These are phyloP conservation scores for Suillus americanus DNA, from an alignment of 768 basidiomycete species.

Conservation along the genomic window DNA sequence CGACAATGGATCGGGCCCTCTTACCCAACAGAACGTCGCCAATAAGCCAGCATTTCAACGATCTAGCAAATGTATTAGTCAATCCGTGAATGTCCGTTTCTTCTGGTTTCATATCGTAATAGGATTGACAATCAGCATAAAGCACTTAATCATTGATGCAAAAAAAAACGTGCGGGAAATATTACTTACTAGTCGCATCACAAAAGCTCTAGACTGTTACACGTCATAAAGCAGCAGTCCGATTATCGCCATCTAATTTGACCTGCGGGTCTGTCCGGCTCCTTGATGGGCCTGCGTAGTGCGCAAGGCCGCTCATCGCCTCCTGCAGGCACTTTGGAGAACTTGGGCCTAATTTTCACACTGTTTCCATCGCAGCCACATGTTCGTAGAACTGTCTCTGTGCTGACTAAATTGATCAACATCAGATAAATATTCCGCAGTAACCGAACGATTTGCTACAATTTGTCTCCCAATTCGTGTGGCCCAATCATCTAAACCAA, in stretches of 20 bases:
- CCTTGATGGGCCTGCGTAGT: conserved; percentile 3
- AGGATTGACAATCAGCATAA: conserved; percentile 32
- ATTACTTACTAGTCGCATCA: conserved; percentile 6
- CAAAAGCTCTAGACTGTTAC: conserved; percentile 4
- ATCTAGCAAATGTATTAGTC: conserved; percentile 33
- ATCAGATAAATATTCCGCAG: conserved; percentile 12
- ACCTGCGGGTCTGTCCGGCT: conserved; percentile 3
- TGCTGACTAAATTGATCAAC: conserved; percentile 31
- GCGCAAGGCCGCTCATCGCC: conserved; percentile 6
- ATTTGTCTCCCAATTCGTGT: conserved; percentile 20
- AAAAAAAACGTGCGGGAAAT: conserved; percentile 9
- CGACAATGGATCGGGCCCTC: conserved; percentile 16
- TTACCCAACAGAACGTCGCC: conserved; percentile 30
- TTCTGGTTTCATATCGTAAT: conserved; percentile 35
- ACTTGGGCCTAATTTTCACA: conserved; percentile 21
- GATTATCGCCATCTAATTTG: conserved; percentile 6
- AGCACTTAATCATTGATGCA: conserved; percentile 8
- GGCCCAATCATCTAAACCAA: conserved; percentile 3
- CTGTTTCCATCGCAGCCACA: conserved; percentile 13
- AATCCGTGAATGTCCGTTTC: conserved; percentile 23
- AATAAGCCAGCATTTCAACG: conserved; percentile 25
- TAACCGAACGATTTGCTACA: conserved; percentile 13
- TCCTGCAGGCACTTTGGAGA: not conserved
- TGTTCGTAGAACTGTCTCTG: conserved; percentile 17
- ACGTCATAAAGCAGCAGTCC: conserved; percentile 7